phyloP scores from a whole-genome alignment of 352 stramenopile species.

The Nothophytophthora sp. region DNA sequence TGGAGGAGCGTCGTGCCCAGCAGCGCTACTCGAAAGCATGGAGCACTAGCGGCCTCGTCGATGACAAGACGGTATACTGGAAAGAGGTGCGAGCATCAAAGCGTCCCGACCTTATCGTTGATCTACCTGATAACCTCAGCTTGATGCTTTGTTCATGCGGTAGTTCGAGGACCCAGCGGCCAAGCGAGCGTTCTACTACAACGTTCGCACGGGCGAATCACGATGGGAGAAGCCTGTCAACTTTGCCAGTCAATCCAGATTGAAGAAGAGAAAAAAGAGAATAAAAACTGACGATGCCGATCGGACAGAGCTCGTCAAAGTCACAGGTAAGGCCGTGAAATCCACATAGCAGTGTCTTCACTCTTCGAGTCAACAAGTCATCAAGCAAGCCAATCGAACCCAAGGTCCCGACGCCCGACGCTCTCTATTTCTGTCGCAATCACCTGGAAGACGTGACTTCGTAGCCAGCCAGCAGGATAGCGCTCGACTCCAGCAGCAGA shows the following conservation, averaged over 20 bases:
- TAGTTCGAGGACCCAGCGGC: slow-evolving; percentile 49
- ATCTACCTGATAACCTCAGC: background rate
- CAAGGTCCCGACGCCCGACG: background rate
- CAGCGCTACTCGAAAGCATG: slow-evolving; percentile 44
- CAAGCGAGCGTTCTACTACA: slow-evolving; percentile 66
- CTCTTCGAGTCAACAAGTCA: background rate
- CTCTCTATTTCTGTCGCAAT: slow-evolving; percentile 20
- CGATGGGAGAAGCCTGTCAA: slow-evolving; percentile 53
- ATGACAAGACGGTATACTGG: slow-evolving; percentile 65
- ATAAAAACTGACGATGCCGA: background rate
- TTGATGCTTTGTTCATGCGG: background rate
- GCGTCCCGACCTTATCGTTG: background rate
- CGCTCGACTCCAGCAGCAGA: slow-evolving; percentile 67
- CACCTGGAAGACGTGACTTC: slow-evolving; percentile 50
- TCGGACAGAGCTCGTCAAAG: background rate
- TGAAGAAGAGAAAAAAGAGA: slow-evolving; percentile 25
- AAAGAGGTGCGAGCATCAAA: slow-evolving; percentile 45
- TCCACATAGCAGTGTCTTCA: background rate
- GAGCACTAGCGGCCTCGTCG: slow-evolving; percentile 22
- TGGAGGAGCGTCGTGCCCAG: slow-evolving; percentile 34
- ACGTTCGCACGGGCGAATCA: slow-evolving; percentile 67
- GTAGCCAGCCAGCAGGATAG: slow-evolving; percentile 83
- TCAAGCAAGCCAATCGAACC: slow-evolving; percentile 9
- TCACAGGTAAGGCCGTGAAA: background rate
- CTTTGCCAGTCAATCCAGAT: slow-evolving; percentile 25